These are phyloP conservation scores for Pyrenophora graminea DNA, from an alignment of 2,329 filamentous ascomycete species.

Conservation along the genomic window DNA sequence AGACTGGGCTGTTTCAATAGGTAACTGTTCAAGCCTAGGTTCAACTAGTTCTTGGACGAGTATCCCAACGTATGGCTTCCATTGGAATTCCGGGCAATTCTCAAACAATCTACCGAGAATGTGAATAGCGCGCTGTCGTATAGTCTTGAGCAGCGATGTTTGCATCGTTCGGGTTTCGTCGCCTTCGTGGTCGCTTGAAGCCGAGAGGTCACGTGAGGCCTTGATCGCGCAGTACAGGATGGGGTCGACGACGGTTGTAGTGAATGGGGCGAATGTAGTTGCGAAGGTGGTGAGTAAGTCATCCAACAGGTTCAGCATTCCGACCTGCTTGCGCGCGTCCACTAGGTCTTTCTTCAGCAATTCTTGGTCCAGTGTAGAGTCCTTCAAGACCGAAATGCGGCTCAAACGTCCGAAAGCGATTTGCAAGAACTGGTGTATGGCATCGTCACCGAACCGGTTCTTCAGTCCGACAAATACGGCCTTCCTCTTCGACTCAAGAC, in stretches of 20 bases:
- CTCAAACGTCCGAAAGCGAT: constrained; percentile 77
- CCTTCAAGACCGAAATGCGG: constrained; percentile 62
- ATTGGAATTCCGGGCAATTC: constrained; percentile 70
- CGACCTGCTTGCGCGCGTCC: constrained; percentile 77
- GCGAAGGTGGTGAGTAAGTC: constrained; percentile 85
- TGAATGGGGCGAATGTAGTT: constrained; percentile 69
- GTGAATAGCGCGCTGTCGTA: constrained; percentile 76
- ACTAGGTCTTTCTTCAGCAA: constrained; percentile 57
- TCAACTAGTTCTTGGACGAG: constrained; percentile 77
- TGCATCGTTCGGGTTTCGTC: constrained; percentile 36
- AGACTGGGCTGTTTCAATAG: constrained; percentile 84
- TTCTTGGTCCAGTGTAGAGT: constrained; percentile 54
- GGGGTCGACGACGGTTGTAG: constrained; percentile 71
- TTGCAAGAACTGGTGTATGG: constrained; percentile 79
- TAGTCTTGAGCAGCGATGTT: constrained; percentile 65
- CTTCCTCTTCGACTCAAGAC: constrained; percentile 77
- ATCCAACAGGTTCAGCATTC: constrained; percentile 88
- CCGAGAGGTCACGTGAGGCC: constrained; percentile 55
- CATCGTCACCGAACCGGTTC: constrained; percentile 68
- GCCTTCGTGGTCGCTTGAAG: constrained; percentile 36
- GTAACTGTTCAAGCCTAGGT: constrained; percentile 76
- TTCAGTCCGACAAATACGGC: constrained; percentile 76
- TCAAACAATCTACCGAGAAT: constrained; percentile 80
- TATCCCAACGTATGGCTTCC: constrained; percentile 69
- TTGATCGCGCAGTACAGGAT: constrained; percentile 80